A percentile compares a stretch with the other conserved stretches of the same genome.
Evolutionary conservation across 1,139 yeast species (phyloP).

Genomic region (Geotrichum candidum): DNA sequence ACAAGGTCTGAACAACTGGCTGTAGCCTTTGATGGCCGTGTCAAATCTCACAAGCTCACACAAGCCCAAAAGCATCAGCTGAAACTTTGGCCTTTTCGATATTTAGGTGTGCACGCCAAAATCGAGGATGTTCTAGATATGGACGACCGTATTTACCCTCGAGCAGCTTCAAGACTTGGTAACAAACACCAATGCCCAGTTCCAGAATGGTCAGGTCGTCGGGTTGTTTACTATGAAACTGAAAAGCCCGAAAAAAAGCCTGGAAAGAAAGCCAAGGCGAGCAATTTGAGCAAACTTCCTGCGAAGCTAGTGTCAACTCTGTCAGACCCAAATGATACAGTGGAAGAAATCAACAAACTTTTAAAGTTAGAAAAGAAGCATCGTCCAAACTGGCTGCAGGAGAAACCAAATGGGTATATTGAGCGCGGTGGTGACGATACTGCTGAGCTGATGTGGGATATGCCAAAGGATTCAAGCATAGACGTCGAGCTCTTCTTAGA

Average conservation of each 20-base stretch:
- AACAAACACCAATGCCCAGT: slow-evolving; percentile 67
- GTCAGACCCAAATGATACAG: not conserved
- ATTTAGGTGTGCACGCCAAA: slow-evolving; percentile 69
- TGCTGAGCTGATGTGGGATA: slow-evolving; percentile 62
- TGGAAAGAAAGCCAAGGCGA: slow-evolving; percentile 20
- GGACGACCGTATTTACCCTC: slow-evolving; percentile 75
- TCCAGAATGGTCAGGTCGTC: slow-evolving; percentile 62
- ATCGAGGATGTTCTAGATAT: slow-evolving; percentile 74
- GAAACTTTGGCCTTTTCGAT: slow-evolving; percentile 65
- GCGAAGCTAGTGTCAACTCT: not conserved
- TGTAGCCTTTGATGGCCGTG: slow-evolving; percentile 35
- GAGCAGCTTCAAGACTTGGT: slow-evolving; percentile 76
- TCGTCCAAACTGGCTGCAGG: slow-evolving; percentile 71
- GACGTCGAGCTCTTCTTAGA: slow-evolving; percentile 40
- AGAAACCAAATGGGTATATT: slow-evolving; percentile 71
- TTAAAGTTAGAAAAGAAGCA: slow-evolving; percentile 41
- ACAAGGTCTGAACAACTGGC: slow-evolving; percentile 60
- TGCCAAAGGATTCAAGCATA: slow-evolving; percentile 27
- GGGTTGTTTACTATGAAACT: slow-evolving; percentile 60
- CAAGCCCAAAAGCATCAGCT: slow-evolving; percentile 31
- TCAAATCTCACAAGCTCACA: slow-evolving; percentile 31
- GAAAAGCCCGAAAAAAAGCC: slow-evolving; percentile 25
- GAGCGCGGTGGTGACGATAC: slow-evolving; percentile 83
- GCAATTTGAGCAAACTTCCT: not conserved
- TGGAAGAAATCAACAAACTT: slow-evolving; percentile 38